These are phyloP conservation scores for Eurotiales sp. DNA, from an alignment of 2,329 filamentous ascomycete genomes.

Conservation along the genomic window DNA sequence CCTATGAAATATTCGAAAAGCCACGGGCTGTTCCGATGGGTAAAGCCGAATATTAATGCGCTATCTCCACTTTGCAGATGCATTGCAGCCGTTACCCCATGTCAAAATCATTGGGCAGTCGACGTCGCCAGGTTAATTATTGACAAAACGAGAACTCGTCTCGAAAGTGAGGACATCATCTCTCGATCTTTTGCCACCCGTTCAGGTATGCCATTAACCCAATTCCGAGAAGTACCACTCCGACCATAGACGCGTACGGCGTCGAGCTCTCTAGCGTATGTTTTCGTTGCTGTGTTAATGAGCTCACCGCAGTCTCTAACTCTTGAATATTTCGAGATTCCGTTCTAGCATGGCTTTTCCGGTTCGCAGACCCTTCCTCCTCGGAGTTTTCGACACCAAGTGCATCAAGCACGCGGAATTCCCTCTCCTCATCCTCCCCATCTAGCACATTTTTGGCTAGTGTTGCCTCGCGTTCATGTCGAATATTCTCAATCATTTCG, in stretches of 20 bases:
- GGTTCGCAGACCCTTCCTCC: not conserved
- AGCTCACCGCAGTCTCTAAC: constrained; percentile 38
- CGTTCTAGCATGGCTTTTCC: constrained; percentile 32
- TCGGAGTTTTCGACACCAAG: not conserved
- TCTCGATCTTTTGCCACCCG: constrained; percentile 65
- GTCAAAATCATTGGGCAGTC: constrained; percentile 3
- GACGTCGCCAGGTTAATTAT: not conserved
- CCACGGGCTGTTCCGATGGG: not conserved
- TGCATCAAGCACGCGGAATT: not conserved
- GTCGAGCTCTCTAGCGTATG: constrained; percentile 53
- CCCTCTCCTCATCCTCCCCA: not conserved
- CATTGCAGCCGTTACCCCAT: constrained; percentile 9
- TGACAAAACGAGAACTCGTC: too few relatives aligned
- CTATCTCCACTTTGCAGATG: constrained; percentile 8
- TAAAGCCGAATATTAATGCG: not conserved
- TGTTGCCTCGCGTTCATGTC: constrained; percentile 57
- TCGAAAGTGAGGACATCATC: constrained; percentile 36
- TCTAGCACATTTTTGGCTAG: constrained; percentile 28
- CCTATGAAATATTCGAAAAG: not conserved
- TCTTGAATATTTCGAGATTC: constrained; percentile 44
- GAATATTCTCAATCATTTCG: constrained; percentile 82
- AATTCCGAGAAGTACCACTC: constrained; percentile 76
- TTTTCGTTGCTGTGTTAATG: constrained; percentile 37
- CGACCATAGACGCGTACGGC: constrained; percentile 77
- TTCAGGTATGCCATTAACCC: constrained; percentile 85